Evolutionary conservation across 2,329 filamentous ascomycete genomes (phyloP), one percentile per base, ranked within the genome.

Genomic region (Metarhizium sp.): DNA sequence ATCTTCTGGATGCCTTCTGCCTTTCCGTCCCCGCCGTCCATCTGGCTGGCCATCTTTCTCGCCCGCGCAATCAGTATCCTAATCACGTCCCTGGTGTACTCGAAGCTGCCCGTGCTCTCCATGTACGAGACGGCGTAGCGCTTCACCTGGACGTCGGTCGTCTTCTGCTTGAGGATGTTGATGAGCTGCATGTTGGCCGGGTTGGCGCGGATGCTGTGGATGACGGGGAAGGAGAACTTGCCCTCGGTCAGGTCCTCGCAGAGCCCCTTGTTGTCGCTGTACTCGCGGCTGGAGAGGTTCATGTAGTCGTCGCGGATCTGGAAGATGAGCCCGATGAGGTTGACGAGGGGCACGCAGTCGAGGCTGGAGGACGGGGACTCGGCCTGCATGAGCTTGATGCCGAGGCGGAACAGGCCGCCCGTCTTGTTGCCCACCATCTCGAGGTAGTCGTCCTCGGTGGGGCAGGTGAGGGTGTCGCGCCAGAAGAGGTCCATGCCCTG

Each of bases 201-300:
- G 67, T 91, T 82, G 57, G 86, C 75, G 58, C 89, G 88, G 62
- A 97, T 95, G 69, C 88, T 87, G 74, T 97, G 92, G 64, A 97
- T 96, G 64, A 97, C 86, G 45, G 92, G 91, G 69, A 96, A 96
- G 30, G 87, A 92, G 75, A 96, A 96, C 78, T 97, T 97, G 60
- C 92, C 92, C 74, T 97, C 94, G 1, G 91, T 96, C 63, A 97
- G 74, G 71, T 97, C 94, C 75, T 97, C 92, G 71, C 90, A 95
- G 62, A 96, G 81, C 51, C 92, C 94, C 75, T 97, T 97, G 71
- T 95, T 92, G 60, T 87, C 78, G 42, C 85, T 85, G 76, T 96
- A 96, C 65, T 85, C 78, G n/a, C 74, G 75, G 18, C 78, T 82
- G 34, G 79, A 81, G 47, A 99, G 83, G 69, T 97, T 97, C 70